Evolutionary conservation across 805 yeast species (phyloP).

Genomic region (Suhomyces prunicola): DNA sequence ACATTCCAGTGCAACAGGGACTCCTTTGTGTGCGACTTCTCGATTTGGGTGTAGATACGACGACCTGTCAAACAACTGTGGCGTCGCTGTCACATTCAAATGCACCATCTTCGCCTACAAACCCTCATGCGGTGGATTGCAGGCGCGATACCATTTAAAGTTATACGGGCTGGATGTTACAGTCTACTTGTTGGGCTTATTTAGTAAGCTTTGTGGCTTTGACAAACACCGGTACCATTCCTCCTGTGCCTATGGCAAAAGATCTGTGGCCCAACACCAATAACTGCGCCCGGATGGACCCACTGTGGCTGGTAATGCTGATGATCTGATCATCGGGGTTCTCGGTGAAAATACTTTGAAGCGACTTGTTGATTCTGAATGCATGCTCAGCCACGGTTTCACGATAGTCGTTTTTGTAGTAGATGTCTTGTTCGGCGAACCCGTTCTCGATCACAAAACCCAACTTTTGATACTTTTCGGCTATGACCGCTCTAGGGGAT

Average conservation of each 20-base stretch:
- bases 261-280: conserved; percentile 46
- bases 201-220: conserved; percentile 27
- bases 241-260: conserved; percentile 52
- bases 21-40: neutral
- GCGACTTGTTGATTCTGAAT: conserved; percentile 30
- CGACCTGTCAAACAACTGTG: neutral
- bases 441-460: conserved; percentile 43
- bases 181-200: neutral
- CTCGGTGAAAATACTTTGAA: conserved; percentile 33
- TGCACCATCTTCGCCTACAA: neutral
- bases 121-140: neutral
- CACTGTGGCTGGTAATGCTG: conserved; percentile 51
- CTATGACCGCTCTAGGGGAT: conserved; percentile 33
- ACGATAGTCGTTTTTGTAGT: conserved; percentile 36
- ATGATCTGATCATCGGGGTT: conserved; percentile 22
- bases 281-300: conserved; percentile 48
- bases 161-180: neutral
- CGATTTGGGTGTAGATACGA: neutral
- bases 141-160: neutral
- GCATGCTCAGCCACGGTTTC: conserved; percentile 43
- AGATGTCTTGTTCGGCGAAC: conserved; percentile 45
- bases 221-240: conserved; percentile 54
- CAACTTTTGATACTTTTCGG: conserved; percentile 33
- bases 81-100: neutral
- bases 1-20: neutral